Evolutionary conservation across 2,329 filamentous ascomycete genomes (phyloP), one percentile per base, ranked within the genome.

Genomic region (Pseudogymnoascus sp.): DNA sequence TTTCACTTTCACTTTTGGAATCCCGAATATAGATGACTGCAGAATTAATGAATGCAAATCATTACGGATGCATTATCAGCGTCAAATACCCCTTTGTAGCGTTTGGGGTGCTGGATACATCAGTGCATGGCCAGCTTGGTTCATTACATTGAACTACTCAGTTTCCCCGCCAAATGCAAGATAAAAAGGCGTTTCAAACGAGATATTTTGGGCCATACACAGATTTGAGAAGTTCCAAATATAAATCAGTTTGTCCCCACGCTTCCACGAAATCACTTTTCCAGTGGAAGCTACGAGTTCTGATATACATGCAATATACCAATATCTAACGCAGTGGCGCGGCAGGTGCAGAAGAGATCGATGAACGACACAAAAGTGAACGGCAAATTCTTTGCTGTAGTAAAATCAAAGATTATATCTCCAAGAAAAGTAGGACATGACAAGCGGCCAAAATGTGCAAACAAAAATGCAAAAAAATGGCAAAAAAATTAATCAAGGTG

Each of bases 401-500:
- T 43, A n/a, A 18, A 43, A 43, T 43, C 20, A 3, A 6, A 7
- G 14, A 28, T 7, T 30, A 50, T 50, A 30, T 16, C 9, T n/a
- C 12, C 6, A 41, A 16, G 38, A 25, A 6, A 22, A 43, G 2
- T 14, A 50, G 3, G 22, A 8, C 43, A 6, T 8, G n/a, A 50
- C 8, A 18, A 18, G 18, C 18, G 18, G 25, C 43, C 16, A 50
- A 50, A 25, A 50, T 30, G 30, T 12, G 14, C 2, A 16, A 30
- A 50, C 28, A 28, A 30, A 50, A 50, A 18, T 1, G 1, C 8
- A 30, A 50, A 50, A 16, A 50, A 50, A 30, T 30, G 8, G n/a
- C 43, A 50, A 50, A 50, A 50, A 50, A 50, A 30, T 11, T 50
- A 50, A 50, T 50, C 43, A 50, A 50, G 22, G 38, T 41, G 43